Base-by-base conservation (phyloP, 768 basidiomycete genomes). In the Rhodotorula taiwanensis region DNA sequence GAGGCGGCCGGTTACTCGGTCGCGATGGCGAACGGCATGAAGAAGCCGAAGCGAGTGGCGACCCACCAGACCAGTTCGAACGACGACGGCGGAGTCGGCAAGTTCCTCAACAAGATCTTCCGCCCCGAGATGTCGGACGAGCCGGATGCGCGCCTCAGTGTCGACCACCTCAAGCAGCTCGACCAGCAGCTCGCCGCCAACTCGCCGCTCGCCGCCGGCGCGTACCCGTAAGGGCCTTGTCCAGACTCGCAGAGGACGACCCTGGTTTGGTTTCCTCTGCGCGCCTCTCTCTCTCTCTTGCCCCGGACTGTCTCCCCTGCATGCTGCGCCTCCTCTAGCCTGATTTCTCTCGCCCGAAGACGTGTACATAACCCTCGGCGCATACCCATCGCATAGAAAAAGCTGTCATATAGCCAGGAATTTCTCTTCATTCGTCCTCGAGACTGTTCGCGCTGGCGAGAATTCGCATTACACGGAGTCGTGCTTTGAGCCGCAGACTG, bases 41-140 rank as follows among this genome's bases (percentile, higher is more conserved):
- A 44, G 4, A 62, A 62, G 53, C 68, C 68, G n/a, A 58, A 58
- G 36, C 16, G 41, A 4, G 62, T 64, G 16, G 68, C 68, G 51
- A 55, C 61, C 59, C 63, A 66, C 68, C 33, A 45, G 28, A 70
- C 68, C 21, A 25, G 10, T n/a, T 54, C 64, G 25, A 70, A 70
- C 64, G 57, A 70, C 61, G 68, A 70, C 36, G 68, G 68, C n/a
- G 68, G 68, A n/a, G 68, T 66, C 43, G 68, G 68, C 34, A n/a
- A 49, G 27, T 70, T 62, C 61, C 68, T 70, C 55, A 58, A 70
- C 64, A 43, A 42, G 30, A 45, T 70, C 64, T 70, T 70, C 68
- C 64, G 68, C 39, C 64, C 64, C 16, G 59, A 66, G 25, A 9
- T 43, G 21, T 48, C 30, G 23, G 36, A 39, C 43, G 58, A 36